Conservation (phyloP, 345 rosid genomes). For the Excoecaria cochinchinensis region DNA sequence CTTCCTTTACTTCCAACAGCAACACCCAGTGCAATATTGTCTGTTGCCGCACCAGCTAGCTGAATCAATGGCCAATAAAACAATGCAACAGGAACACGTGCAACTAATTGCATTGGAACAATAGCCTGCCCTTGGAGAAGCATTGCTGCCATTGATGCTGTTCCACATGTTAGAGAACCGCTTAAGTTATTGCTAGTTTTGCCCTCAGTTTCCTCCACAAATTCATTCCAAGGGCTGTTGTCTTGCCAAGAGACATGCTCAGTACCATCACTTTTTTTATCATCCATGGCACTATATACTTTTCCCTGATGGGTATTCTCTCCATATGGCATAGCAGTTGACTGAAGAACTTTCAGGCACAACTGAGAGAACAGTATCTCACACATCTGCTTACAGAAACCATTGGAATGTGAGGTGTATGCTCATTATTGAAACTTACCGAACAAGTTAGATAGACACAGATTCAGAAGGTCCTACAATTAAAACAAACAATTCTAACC, state of each 20-base stretch:
- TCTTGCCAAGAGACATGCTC: conserved; percentile 44
- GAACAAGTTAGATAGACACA: background rate
- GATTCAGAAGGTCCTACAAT: background rate
- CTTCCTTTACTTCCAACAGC: conserved; percentile 99
- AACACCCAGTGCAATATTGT: conserved; percentile 86
- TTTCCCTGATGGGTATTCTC: conserved; percentile 41
- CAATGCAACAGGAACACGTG: conserved; percentile 86
- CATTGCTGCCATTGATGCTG: conserved; percentile 91
- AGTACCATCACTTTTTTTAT: conserved; percentile 36
- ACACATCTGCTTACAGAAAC: conserved; percentile 77
- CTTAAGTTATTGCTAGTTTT: conserved; percentile 42
- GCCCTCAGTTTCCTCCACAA: conserved; percentile 47
- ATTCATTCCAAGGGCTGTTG: conserved; percentile 32
- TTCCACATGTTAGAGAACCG: conserved; percentile 48
- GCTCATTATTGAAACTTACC: background rate
- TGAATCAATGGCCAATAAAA: conserved; percentile 98
- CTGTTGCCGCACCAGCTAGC: conserved; percentile 94
- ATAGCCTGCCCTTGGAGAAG: conserved; percentile 87
- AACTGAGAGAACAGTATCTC: conserved; percentile 94
- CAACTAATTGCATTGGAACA: conserved; percentile 92
- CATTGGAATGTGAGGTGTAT: conserved; percentile 21
- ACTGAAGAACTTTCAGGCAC: conserved; percentile 80
- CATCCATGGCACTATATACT: conserved; percentile 38
- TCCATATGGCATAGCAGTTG: conserved; percentile 39
- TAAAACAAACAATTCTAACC: background rate